Conservation (phyloP, 257 asterid genomes). For the Eucommia ulmoides region DNA sequence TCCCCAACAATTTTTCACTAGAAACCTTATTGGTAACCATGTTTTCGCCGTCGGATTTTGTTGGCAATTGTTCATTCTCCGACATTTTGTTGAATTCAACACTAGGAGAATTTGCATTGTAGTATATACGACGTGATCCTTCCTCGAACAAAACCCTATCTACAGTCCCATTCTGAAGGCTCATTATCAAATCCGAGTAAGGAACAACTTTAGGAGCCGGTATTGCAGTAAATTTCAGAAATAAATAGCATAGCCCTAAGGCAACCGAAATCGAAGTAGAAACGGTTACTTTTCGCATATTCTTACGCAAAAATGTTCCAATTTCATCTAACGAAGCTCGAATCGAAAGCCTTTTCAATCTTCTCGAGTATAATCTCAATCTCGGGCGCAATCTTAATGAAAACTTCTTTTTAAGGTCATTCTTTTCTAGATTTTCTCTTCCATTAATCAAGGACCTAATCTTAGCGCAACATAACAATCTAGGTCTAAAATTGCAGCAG, state of each 20-base stretch:
- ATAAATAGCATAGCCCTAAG: constrained; percentile 66
- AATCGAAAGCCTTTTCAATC: constrained; percentile 40
- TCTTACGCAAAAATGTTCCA: constrained; percentile 48
- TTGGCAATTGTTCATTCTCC: constrained; percentile 14
- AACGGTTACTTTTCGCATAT: constrained; percentile 42
- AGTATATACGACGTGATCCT: constrained; percentile 78
- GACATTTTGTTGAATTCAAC: constrained; percentile 11
- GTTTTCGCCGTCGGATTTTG: constrained; percentile 10
- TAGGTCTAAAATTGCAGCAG: not conserved
- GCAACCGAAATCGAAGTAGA: constrained; percentile 46
- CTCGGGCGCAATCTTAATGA: constrained; percentile 60
- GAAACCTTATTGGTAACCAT: constrained; percentile 11
- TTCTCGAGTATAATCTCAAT: constrained; percentile 37
- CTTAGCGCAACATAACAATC: constrained; percentile 26
- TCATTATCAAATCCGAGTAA: constrained; percentile 60
- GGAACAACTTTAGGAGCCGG: constrained; percentile 62
- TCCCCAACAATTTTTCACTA: constrained; percentile 13
- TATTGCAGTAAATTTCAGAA: constrained; percentile 63
- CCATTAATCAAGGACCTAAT: constrained; percentile 31
- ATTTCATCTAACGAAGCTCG: constrained; percentile 36
- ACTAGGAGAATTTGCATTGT: constrained; percentile 23
- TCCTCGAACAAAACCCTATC: constrained; percentile 78
- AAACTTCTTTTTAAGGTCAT: constrained; percentile 31
- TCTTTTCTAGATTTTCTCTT: constrained; percentile 19
- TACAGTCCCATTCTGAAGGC: constrained; percentile 59